Percentiles rank a stretch among this genome's conserved stretches.
phyloP scores from a whole-genome alignment of 2,329 filamentous ascomycete species.

The Zarea fungicola region DNA sequence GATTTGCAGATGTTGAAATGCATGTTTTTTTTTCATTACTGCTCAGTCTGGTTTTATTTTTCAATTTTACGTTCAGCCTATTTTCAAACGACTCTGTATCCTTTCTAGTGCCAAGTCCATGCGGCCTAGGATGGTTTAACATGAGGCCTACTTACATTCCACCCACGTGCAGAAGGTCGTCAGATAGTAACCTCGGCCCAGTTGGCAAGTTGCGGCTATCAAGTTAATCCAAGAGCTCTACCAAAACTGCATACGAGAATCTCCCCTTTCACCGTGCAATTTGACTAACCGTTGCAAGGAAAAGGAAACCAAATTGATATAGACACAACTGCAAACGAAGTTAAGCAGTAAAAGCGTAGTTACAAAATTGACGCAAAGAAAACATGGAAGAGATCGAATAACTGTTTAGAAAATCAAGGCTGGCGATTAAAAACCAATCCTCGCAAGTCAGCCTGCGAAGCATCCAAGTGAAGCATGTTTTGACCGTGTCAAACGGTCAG shows the following conservation, averaged over 20 bases:
- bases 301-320: constrained; percentile 15
- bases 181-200: background rate
- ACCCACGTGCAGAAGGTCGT: background rate
- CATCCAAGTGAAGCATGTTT: no score
- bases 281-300: constrained; percentile 9
- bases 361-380: constrained; percentile 1
- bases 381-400: constrained; percentile 6
- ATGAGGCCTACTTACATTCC: background rate
- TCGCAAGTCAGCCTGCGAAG: no score
- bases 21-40: no score
- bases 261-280: background rate
- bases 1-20: no score
- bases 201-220: constrained; percentile 2
- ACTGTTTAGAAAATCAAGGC: background rate
- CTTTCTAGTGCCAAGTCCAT: no score
- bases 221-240: constrained; percentile 6
- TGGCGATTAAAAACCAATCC: background rate
- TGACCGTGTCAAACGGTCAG: no score
- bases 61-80: no score
- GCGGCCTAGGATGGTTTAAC: no score
- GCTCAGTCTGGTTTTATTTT: no score
- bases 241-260: constrained; percentile 3
- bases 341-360: background rate
- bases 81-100: no score
- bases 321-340: constrained; percentile 6